Conservation (phyloP, 805 yeast genomes). For the Sugiyamaella smithiae region DNA sequence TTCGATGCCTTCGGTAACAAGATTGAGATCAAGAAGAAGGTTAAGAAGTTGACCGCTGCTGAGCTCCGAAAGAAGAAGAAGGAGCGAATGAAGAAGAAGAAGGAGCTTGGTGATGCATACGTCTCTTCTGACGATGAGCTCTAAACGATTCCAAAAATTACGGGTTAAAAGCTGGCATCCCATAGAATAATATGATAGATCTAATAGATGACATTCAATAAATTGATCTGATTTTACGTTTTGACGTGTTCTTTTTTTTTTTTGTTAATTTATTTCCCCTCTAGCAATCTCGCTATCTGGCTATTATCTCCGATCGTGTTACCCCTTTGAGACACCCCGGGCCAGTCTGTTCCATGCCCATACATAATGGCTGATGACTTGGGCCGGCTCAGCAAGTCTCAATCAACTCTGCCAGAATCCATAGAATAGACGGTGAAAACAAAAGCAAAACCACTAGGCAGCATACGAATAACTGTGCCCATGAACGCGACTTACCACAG, state of each 20-base stretch:
- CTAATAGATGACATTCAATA: neutral
- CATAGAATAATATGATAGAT: conserved; percentile 5
- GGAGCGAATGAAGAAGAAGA: conserved; percentile 99
- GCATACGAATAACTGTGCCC: no score
- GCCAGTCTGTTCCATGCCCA: conserved; percentile 2
- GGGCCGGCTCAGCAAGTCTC: no score
- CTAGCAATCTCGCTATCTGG: no score
- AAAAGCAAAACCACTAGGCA: no score
- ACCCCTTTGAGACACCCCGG: no score
- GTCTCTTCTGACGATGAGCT: conserved; percentile 94
- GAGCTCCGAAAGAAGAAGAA: conserved; percentile 99
- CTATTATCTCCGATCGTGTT: no score
- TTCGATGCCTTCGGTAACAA: conserved; percentile 99
- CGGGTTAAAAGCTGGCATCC: conserved; percentile 2
- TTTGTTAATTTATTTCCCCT: no score
- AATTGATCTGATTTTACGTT: no score
- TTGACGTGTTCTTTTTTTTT: no score
- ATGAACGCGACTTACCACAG: conserved; percentile 12
- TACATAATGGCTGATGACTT: neutral
- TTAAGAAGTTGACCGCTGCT: conserved; percentile 95
- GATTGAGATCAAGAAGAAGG: conserved; percentile 94
- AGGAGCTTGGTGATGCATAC: conserved; percentile 98
- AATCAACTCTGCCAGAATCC: no score
- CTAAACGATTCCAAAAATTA: conserved; percentile 42
- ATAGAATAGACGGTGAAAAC: no score